Base-by-base conservation (phyloP, 306 rosid species). In the Pyrus communis region DNA sequence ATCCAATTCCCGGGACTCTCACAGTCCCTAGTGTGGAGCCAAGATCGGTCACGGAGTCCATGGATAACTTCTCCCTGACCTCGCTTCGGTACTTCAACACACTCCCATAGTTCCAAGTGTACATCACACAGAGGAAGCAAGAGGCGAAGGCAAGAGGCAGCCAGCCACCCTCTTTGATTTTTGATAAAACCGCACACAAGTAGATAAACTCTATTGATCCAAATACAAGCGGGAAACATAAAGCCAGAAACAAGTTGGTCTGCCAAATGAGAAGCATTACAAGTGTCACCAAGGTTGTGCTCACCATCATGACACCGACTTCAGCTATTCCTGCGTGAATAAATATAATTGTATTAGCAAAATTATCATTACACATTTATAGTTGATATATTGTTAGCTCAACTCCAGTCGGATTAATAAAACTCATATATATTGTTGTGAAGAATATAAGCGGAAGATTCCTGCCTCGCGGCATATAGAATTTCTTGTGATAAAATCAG, bases 31-130 rank as follows among this genome's bases (percentile, higher is more conserved):
- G 96, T 51, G 89, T 82, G 79, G 93, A 90, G 74, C 97, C 96
- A 27, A 95, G 93, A 52, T 95, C 97, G n/a, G 70, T 87, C 96
- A 95, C 83, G 58, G 83, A 83, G 82, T 95, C 96, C 87, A 85
- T 70, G 58, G 97, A 89, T 45, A 95, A 88, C 88, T 90, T 95
- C 85, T 86, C 92, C 80, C 93, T 81, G 23, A 95, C 89, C 84
- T 95, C 91, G 30, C 97, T 89, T 76, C 64, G 91, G 80, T 95
- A 95, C 84, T 90, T 95, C 89, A 95, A 82, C 63, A 95, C 97
- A 61, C 98, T 95, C 30, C 98, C 98, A 40, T 90, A 95, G 92
- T 95, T 95, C 98, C 98, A 95, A 1, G 86, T 95, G 91, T 95
- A 95, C 98, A 95, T 95, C 82, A 92, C 83, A 52, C 91, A 84